Percentiles rank a stretch among this genome's conserved stretches.
These are phyloP conservation scores for Cryomyces minteri DNA, from an alignment of 495 filamentous ascomycete genomes.

Conservation along the genomic window DNA sequence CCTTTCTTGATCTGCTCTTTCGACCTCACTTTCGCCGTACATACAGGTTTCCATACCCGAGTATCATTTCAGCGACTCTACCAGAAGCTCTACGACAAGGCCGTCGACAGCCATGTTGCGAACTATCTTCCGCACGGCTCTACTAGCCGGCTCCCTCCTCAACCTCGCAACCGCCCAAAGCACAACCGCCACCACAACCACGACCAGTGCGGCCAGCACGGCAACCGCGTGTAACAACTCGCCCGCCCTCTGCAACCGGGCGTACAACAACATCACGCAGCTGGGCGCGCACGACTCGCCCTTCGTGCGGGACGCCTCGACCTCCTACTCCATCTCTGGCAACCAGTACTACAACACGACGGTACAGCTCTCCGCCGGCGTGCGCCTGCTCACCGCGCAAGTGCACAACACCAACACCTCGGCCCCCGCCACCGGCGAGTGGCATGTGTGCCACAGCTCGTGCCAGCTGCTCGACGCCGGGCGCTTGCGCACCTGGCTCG, in stretches of 20 bases:
- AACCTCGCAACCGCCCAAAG: too few species aligned
- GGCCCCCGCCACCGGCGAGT: constrained; percentile 1
- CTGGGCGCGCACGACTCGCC: constrained; percentile 47
- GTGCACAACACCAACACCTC: constrained; percentile 11
- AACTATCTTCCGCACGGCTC: too few species aligned
- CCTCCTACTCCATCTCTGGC: constrained; percentile 15
- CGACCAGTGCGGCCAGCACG: neutral
- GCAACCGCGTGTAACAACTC: constrained; percentile 38
- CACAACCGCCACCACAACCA: too few species aligned
- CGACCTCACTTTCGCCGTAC: too few species aligned
- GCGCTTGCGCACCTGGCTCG: constrained; percentile 13
- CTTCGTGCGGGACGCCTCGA: constrained; percentile 33
- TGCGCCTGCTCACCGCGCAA: constrained; percentile 19
- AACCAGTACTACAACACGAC: constrained; percentile 22
- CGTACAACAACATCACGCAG: constrained; percentile 43
- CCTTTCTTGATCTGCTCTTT: too few species aligned
- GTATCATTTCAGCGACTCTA: too few species aligned
- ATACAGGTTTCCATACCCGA: too few species aligned
- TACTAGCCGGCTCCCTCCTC: too few species aligned
- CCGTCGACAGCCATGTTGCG: too few species aligned
- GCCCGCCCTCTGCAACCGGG: constrained; percentile 35
- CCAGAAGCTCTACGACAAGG: too few species aligned
- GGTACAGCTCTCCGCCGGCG: constrained; percentile 19
- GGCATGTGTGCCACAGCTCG: constrained; percentile 20
- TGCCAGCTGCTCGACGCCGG: constrained; percentile 20